Base-by-base conservation (phyloP, 768 basidiomycete genomes). In the Trametes elegans region DNA sequence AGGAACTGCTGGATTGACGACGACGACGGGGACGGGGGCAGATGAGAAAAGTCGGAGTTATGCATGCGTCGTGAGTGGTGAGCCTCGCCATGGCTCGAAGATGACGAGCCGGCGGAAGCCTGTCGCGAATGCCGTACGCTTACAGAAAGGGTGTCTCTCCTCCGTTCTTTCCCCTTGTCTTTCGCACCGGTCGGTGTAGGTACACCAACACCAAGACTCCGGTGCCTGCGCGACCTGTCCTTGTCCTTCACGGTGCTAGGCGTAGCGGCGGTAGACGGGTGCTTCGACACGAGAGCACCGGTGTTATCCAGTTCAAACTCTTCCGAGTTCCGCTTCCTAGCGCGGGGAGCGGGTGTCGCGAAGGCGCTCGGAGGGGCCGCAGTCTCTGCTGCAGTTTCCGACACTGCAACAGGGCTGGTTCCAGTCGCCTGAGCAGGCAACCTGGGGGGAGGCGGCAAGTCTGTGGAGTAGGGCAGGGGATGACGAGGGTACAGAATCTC, bases 1-100 rank as follows among this genome's bases (percentile, higher is more conserved):
- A 93, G 73, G 64, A 94, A 85, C 60, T 91, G 88, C 55, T 91
- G 87, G 53, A 94, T 93, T 5, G 90, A 90, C 5, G 89, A 85
- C n/a, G 90, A 84, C 2, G 93, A 92, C 18, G 93, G 93, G 13
- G 93, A 94, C 13, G 94, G 90, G 11, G 93, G 93, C 4, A 96
- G 77, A 66, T 91, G 90, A 0, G 93, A 92, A 70, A 91, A 93
- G 69, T 94, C 93, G 7, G 79, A 85, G 44, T 81, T 77, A 50
- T 83, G 83, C 34, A 79, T 79, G 32, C 88, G 85, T 18, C 89
- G 82, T 39, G 80, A 66, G 60, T 70, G 67, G 54, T 72, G 67
- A 43, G 62, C 69, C 50, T 85, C 83, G 54, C 71, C 75, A 49
- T 76, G 77, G 65, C 76, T 85, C 35, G 84, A 85, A 21, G 80